Evolutionary conservation across 2,329 filamentous ascomycete species (phyloP).

Genomic region (Nannizzia gypsea): DNA sequence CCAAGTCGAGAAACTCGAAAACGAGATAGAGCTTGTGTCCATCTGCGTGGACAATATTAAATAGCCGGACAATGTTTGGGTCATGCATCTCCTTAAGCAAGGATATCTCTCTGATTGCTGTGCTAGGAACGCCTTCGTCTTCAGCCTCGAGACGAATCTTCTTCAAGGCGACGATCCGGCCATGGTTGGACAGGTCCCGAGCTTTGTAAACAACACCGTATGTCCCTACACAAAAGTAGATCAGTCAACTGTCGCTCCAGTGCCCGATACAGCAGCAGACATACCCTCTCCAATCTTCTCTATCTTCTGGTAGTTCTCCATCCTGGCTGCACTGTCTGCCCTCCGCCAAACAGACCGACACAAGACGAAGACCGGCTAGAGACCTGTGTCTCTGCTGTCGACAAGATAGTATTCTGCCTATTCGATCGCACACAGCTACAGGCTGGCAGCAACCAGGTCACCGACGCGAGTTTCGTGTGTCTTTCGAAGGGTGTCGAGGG

Average conservation of each 20-base stretch:
- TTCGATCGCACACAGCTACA: neutral
- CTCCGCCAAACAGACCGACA: neutral
- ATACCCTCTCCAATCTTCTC: constrained; percentile 93
- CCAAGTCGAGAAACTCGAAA: constrained; percentile 80
- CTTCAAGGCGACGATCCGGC: constrained; percentile 83
- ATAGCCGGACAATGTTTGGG: constrained; percentile 72
- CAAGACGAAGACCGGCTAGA: too few species aligned
- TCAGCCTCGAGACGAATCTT: constrained; percentile 93
- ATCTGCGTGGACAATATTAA: constrained; percentile 90
- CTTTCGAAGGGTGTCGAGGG: neutral
- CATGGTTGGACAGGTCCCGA: constrained; percentile 66
- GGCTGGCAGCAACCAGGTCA: neutral
- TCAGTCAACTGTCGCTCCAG: neutral
- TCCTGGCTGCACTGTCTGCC: constrained; percentile 27
- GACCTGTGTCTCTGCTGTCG: neutral
- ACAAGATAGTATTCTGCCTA: neutral
- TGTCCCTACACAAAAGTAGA: constrained; percentile 48
- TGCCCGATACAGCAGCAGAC: constrained; percentile 22
- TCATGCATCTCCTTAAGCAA: constrained; percentile 91
- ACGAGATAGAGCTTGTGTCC: constrained; percentile 92
- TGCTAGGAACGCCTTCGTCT: constrained; percentile 86
- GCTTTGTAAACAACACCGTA: constrained; percentile 96
- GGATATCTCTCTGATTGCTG: constrained; percentile 87
- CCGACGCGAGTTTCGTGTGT: neutral
- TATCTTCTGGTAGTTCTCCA: constrained; percentile 95